Base-by-base conservation (phyloP, 768 basidiomycete genomes). In the Lyophyllum atratum region DNA sequence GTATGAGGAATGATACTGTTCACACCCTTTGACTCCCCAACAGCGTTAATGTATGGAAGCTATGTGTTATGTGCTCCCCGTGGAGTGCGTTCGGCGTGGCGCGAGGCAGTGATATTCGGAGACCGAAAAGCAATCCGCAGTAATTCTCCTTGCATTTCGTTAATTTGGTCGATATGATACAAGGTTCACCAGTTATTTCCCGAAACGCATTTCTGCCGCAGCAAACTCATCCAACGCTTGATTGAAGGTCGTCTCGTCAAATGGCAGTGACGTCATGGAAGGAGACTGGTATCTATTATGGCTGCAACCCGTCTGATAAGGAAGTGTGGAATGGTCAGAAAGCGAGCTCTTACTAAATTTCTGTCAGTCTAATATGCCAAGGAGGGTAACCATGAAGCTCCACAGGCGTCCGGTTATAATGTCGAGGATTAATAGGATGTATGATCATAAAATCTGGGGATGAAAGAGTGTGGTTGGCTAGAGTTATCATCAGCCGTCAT, bases 291-390 rank as follows among this genome's bases (percentile, higher is more conserved):
- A 58, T 52, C 56, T 63, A 57, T 65, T 74, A 64, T 72, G 70
- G 47, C 77, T 77, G 51, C 12, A 54, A 26, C 21, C 42, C 39
- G 5, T 22, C 42, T 17, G 40, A 34, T 24, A 28, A 54, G 15
- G 17, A 9, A 55, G 12, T 25, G 40, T 29, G 3, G 22, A 19
- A 22, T 7, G 1, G 40, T 42, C 53, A 53, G 10, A 10, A 24
- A 28, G 37, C 34, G 9, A 29, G 42, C 47, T 8, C 88, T 72
- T 66, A 92, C 92, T 85, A 80, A 58, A 93, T 85, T 69, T 93
- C 92, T 44, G 89, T 90, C 40, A 93, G 72, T 54, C 86, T 77
- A n/a, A 86, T 83, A 63, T 93, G 92, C 91, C 92, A 93, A 15
- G 92, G 92, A 17, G 92, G 92, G 64, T 88, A 92, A 4, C 87